A percentile compares a stretch with the other conserved stretches of the same genome.
These are phyloP conservation scores for Trametes polyzona DNA, from an alignment of 1,284 basidiomycete species.

Conservation along the genomic window DNA sequence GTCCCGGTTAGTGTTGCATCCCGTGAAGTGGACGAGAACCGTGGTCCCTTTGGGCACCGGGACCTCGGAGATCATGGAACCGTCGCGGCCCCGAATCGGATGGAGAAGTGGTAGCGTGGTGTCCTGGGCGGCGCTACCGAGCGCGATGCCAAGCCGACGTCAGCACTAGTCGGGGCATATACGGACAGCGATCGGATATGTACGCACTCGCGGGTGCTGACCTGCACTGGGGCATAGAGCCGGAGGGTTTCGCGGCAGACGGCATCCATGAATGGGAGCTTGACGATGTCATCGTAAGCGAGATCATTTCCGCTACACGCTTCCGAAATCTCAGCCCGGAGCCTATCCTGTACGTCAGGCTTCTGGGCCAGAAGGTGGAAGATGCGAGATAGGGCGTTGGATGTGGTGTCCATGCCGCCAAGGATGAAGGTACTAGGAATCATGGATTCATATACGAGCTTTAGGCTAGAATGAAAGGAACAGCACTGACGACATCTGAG, in stretches of 20 bases:
- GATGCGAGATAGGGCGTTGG: constrained; percentile 32
- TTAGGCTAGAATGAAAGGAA: not conserved
- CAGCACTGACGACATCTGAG: constrained; percentile 31
- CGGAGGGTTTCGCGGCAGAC: constrained; percentile 37
- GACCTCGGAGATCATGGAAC: constrained; percentile 13
- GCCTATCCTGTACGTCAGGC: constrained; percentile 10
- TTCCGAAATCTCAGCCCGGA: constrained; percentile 30
- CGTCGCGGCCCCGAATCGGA: constrained; percentile 8
- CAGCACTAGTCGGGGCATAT: not conserved
- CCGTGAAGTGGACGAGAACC: constrained; percentile 10
- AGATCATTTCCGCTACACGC: constrained; percentile 26
- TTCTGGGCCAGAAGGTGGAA: constrained; percentile 30
- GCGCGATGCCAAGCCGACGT: too few relatives aligned
- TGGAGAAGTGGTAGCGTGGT: not conserved
- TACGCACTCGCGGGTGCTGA: constrained; percentile 3
- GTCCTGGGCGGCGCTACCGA: not conserved
- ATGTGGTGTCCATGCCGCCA: constrained; percentile 33
- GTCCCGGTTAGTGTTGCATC: constrained; percentile 17
- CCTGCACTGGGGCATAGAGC: constrained; percentile 15
- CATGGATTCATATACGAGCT: constrained; percentile 28
- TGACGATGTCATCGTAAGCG: constrained; percentile 33
- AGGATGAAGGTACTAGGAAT: constrained; percentile 9
- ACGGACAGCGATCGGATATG: not conserved
- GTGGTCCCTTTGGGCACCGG: constrained; percentile 17
- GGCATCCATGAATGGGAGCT: constrained; percentile 37